A percentile compares a stretch with the other conserved stretches of the same genome.
These are phyloP conservation scores for Hyphopichia wangnamkhiaoensis DNA, from an alignment of 1,139 yeast species.

Conservation along the genomic window DNA sequence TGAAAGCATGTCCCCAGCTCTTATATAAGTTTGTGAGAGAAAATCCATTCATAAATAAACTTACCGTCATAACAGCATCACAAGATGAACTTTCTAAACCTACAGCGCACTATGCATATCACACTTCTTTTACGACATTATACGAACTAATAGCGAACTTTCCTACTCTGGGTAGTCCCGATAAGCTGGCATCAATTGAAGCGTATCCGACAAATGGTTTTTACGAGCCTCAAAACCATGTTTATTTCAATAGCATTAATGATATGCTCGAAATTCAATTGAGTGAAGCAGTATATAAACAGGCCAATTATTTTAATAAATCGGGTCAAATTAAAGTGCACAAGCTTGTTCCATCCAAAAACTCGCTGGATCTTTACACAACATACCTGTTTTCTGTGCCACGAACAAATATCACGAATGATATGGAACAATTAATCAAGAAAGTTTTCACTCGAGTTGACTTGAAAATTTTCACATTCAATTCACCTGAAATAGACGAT, in stretches of 20 bases:
- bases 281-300: not conserved
- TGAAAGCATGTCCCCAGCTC: too few relatives aligned
- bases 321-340: conserved; percentile 8
- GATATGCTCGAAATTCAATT: not conserved
- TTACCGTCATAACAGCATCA: too few relatives aligned
- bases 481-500: not conserved
- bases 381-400: not conserved
- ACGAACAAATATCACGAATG: not conserved
- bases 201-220: not conserved
- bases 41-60: too few relatives aligned
- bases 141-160: too few relatives aligned
- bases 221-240: not conserved
- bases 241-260: not conserved
- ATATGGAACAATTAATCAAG: not conserved
- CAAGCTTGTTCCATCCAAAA: not conserved
- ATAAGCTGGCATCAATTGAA: not conserved
- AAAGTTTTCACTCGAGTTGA: not conserved
- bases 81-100: too few relatives aligned
- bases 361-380: not conserved
- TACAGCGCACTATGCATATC: too few relatives aligned
- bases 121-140: too few relatives aligned
- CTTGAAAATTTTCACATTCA: not conserved
- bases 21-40: too few relatives aligned
- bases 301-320: conserved; percentile 9
- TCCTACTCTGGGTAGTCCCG: too few relatives aligned